phyloP scores from a whole-genome alignment of 768 basidiomycete species.

The Lactarius hatsudake region DNA sequence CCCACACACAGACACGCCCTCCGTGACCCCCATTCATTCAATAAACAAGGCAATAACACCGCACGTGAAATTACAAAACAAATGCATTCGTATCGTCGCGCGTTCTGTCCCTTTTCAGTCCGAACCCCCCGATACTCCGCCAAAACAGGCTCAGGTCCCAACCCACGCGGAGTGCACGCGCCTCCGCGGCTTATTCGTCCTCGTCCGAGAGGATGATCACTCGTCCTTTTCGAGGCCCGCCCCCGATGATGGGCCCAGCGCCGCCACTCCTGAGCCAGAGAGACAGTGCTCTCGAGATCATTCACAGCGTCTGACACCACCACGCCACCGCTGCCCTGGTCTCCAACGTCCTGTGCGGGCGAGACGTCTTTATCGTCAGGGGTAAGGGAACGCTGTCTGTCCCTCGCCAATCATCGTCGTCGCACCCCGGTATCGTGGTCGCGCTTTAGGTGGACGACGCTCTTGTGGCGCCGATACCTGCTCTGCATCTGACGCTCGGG shows the following conservation, averaged over 20 bases:
- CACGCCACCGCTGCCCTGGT: background rate
- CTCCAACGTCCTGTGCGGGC: background rate
- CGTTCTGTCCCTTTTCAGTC: background rate
- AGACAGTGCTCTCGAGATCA: background rate
- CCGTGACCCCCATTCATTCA: background rate
- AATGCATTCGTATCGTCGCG: background rate
- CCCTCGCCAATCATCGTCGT: background rate
- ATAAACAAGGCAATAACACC: background rate
- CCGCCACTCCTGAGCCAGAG: background rate
- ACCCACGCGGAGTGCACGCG: constrained; percentile 25
- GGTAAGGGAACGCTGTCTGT: background rate
- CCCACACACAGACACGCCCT: background rate
- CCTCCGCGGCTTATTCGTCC: constrained; percentile 34
- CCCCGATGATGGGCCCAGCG: constrained; percentile 8
- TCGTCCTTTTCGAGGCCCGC: constrained; percentile 31
- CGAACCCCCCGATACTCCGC: constrained; percentile 2
- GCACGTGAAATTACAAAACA: background rate
- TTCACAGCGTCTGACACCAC: background rate
- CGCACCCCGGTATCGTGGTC: constrained; percentile 32
- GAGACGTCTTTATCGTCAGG: background rate
- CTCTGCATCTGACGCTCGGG: constrained; percentile 2
- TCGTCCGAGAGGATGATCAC: constrained; percentile 41
- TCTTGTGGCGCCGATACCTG: constrained; percentile 31
- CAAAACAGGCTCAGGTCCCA: background rate
- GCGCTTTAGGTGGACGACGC: constrained; percentile 39